Conservation (phyloP, 192 early-diverging fungal genomes). For the Rhizophagus clarus region DNA sequence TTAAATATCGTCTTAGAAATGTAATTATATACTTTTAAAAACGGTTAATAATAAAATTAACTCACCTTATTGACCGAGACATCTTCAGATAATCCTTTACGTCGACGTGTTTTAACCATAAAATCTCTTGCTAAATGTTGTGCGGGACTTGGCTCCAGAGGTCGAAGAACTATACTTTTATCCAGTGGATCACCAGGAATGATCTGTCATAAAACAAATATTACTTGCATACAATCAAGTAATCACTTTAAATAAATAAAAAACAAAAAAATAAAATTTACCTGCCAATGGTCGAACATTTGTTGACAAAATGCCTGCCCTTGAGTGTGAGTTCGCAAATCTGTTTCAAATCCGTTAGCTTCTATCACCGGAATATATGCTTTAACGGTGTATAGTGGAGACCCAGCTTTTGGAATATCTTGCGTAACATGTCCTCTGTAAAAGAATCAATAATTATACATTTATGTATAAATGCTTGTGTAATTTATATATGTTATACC, state of each 20-base stretch:
- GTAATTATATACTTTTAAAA: background rate
- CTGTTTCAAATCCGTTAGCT: constrained; percentile 94
- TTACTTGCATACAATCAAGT: background rate
- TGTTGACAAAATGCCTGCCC: constrained; percentile 98
- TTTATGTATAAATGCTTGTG: no score
- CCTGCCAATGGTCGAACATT: constrained; percentile 98
- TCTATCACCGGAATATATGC: constrained; percentile 96
- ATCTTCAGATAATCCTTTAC: constrained; percentile 87
- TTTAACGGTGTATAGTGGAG: constrained; percentile 91
- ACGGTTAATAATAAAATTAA: background rate
- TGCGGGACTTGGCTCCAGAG: constrained; percentile 86
- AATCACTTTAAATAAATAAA: background rate
- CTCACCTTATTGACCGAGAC: constrained; percentile 78
- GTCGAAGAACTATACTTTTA: constrained; percentile 79
- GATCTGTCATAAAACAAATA: constrained; percentile 37
- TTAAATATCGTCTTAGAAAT: background rate
- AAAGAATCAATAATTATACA: background rate
- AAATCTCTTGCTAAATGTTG: constrained; percentile 95
- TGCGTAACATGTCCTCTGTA: constrained; percentile 92
- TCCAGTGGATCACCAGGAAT: constrained; percentile 98
- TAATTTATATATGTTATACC: constrained; percentile 38
- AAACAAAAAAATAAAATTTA: background rate
- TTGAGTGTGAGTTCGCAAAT: constrained; percentile 93
- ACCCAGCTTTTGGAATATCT: constrained; percentile 92
- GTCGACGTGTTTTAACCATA: constrained; percentile 97